Conservation (phyloP, 352 stramenopile species). For the Blastocystis sp. region DNA sequence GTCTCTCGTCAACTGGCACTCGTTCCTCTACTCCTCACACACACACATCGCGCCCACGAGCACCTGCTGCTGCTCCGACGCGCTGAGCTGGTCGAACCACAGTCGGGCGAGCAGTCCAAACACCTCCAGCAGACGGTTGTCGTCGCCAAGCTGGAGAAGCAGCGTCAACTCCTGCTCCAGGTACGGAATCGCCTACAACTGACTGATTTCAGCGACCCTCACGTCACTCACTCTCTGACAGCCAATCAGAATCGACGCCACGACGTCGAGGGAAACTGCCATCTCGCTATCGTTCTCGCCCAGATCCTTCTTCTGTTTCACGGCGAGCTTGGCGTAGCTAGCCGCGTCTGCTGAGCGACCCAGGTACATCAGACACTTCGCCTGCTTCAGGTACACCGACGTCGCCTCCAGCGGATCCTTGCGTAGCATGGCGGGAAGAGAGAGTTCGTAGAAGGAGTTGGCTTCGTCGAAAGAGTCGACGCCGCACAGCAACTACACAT, state of each 20-base stretch:
- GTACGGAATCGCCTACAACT: constrained; percentile 2
- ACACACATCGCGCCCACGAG: neutral
- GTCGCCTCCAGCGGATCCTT: neutral
- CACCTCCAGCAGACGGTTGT: neutral
- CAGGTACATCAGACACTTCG: constrained; percentile 48
- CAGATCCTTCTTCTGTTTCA: constrained; percentile 11
- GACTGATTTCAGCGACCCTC: neutral
- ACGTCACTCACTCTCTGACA: constrained; percentile 11
- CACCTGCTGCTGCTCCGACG: neutral
- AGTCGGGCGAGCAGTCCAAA: neutral
- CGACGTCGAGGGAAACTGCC: neutral
- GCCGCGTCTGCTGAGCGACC: neutral
- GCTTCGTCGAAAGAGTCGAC: constrained; percentile 52
- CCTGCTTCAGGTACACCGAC: constrained; percentile 41
- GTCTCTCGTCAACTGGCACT: neutral
- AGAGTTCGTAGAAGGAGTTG: constrained; percentile 38
- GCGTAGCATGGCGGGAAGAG: neutral
- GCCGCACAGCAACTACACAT: constrained; percentile 16
- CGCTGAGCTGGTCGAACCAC: constrained; percentile 1
- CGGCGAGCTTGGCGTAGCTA: constrained; percentile 11
- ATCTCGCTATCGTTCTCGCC: constrained; percentile 14
- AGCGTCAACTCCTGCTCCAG: constrained; percentile 37
- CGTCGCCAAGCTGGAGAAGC: neutral
- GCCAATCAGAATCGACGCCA: constrained; percentile 9
- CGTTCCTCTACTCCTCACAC: neutral